Evolutionary conservation across 441 rosid species (phyloP), one percentile per base, ranked within the genome.

Genomic region (Erodium chrysanthum): DNA sequence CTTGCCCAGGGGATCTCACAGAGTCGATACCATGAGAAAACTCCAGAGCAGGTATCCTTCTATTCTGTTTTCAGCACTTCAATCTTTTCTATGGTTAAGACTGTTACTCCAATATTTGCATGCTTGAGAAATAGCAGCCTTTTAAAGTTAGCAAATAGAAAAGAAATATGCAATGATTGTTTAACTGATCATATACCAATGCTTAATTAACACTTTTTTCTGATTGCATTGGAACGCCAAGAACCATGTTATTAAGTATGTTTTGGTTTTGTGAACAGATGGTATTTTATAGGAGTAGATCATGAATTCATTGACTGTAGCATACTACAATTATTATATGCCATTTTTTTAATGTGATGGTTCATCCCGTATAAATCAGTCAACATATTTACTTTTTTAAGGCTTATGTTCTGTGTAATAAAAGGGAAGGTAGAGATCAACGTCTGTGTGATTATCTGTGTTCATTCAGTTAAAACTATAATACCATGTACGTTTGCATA

Each of bases 1-100:
- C 92, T 89, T 66, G 96, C 92, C 3, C 96, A 89, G 78, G 90
- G 96, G 71, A 76, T 89, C 82, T 81, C 86, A 0, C 96, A 87
- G 68, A 85, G 85, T 75, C 81, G 96, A 64, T 83, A 86, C 59
- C 86, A 89, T 64, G 92, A 89, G 78, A 89, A 87, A 77, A 87
- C 96, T 70, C 88, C 89, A 0, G 96, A 89, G 64, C 90, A 87
- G 89, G 90, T 87, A 67, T 48, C 1, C 21, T 15, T 48, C 20
- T 17, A 48, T 4, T 15, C 8, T 48, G 56, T 48, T 48, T n/a
- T 5, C 56, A 42, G 14, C 17, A 11, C 14, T 44, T 3, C 17
- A 44, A 48, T n/a, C 20, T 37, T 37, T 37, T 37, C 20, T 48
- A 3, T n/a, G 3, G 7, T 0, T n/a, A 2, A 14, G 7, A 48